phyloP scores from a whole-genome alignment of 345 rosid genomes.

The Murraya paniculata region DNA sequence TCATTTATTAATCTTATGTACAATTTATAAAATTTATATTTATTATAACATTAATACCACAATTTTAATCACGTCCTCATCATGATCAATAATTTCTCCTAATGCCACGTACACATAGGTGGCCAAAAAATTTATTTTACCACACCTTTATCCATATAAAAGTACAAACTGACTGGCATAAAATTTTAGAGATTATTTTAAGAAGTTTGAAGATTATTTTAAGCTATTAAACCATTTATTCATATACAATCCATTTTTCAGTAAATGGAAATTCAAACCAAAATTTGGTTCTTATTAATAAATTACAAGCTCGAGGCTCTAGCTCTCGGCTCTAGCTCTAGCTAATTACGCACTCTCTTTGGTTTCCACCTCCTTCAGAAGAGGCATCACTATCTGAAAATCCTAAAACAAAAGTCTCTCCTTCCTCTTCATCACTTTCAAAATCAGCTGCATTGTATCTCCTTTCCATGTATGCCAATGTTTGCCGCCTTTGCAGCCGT shows the following conservation, averaged over 20 bases:
- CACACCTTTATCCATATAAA: too few species aligned
- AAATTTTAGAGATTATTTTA: background rate
- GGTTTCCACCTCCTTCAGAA: slow-evolving; percentile 25
- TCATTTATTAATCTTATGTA: too few species aligned
- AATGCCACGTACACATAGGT: too few species aligned
- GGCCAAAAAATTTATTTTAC: too few species aligned
- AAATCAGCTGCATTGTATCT: slow-evolving; percentile 37
- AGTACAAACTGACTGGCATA: too few species aligned
- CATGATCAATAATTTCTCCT: too few species aligned
- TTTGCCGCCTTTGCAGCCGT: slow-evolving; percentile 63
- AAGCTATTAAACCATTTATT: background rate
- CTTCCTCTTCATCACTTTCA: slow-evolving; percentile 37
- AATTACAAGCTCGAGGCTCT: slow-evolving; percentile 15
- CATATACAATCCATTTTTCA: background rate
- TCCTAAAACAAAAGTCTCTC: slow-evolving; percentile 26
- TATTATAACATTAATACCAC: too few species aligned
- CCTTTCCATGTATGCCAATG: slow-evolving; percentile 45
- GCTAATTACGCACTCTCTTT: slow-evolving; percentile 30
- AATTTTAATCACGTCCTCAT: too few species aligned
- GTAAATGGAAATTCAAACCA: background rate
- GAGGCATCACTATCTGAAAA: slow-evolving; percentile 24
- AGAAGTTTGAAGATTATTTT: background rate
- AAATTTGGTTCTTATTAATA: background rate
- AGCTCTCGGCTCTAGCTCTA: slow-evolving; percentile 21
- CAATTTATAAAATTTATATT: too few species aligned